These are phyloP conservation scores for Cyclotella choctawhatcheeana DNA, from an alignment of 108 stramenopile genomes.

Conservation along the genomic window DNA sequence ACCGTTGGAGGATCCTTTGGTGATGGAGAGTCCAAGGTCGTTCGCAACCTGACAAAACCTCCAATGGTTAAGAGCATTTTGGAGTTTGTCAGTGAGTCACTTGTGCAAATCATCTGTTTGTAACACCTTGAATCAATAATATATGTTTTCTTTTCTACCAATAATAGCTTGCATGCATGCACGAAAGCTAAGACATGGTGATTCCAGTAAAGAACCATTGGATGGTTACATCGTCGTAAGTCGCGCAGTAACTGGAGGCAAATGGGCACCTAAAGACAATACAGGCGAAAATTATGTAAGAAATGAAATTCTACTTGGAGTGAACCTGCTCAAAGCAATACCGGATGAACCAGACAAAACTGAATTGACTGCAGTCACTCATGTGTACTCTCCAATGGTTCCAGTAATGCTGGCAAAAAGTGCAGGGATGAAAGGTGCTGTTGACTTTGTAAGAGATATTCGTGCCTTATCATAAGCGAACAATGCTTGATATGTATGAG, in stretches of 20 bases:
- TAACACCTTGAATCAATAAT: too few species aligned
- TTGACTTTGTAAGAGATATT: constrained; percentile 86
- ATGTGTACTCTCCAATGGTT: constrained; percentile 77
- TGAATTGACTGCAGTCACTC: constrained; percentile 78
- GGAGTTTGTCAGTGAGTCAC: constrained; percentile 65
- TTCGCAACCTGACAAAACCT: constrained; percentile 75
- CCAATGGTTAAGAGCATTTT: constrained; percentile 67
- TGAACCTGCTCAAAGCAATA: constrained; percentile 72
- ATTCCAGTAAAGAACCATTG: constrained; percentile 19
- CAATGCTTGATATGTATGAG: background rate
- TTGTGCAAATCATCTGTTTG: background rate
- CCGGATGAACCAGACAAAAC: constrained; percentile 63
- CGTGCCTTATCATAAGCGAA: constrained; percentile 39
- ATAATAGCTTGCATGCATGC: constrained; percentile 73
- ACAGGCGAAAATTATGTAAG: constrained; percentile 35
- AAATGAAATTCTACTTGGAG: constrained; percentile 84
- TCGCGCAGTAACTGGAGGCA: constrained; percentile 62
- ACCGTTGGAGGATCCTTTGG: constrained; percentile 49
- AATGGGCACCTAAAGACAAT: constrained; percentile 26
- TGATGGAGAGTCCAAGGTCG: constrained; percentile 76
- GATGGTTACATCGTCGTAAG: constrained; percentile 83
- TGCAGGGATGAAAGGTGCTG: constrained; percentile 78
- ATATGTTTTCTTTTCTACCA: background rate
- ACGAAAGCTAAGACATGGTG: constrained; percentile 39
- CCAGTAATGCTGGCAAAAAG: constrained; percentile 73